Base-by-base conservation (phyloP, 257 asterid species). In the Solanum dulcamara region DNA sequence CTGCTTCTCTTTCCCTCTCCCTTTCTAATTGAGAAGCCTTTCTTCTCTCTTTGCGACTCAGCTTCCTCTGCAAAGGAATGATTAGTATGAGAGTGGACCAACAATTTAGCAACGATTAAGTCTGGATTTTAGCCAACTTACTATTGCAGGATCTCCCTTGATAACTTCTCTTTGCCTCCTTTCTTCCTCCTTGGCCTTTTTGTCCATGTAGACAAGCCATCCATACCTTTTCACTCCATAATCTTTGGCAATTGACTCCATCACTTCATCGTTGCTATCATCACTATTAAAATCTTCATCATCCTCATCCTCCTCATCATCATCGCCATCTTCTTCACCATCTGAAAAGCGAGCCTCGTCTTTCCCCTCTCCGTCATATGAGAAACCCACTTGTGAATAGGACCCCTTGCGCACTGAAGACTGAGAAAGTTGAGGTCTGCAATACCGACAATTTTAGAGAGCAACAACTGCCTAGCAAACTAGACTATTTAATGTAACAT, bases 151-250 rank as follows among this genome's bases (percentile, higher is more conserved):
- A 91, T 97, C 98, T 87, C 99, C 99, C 88, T 95, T 97, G 88
- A 97, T 92, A 81, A 94, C 91, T 92, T 95, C 99, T 90, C 94
- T 94, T 91, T 97, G 99, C 93, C 92, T 93, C 88, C 91, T 92
- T 85, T 93, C 96, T 89, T 95, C 99, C 89, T 97, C 98, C 88
- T 95, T 95, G 84, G 98, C 98, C 91, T 93, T 97, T 89, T 97
- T 97, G 90, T 97, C 99, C 99, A 94, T 97, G 91, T 94, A 94
- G 37, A 97, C 90, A 90, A 95, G 98, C 98, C 98, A 95, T 82
- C 99, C 98, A 83, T 94, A 97, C 85, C 98, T 93, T 91, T 95
- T 97, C 81, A 95, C 98, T 50, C 99, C 99, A 90, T 91, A 95
- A 67, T 95, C 98, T 91, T 94, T 97, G 28, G 99, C 98, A 85